phyloP scores from a whole-genome alignment of 129 eudicot species.

The Solidago caesia region DNA sequence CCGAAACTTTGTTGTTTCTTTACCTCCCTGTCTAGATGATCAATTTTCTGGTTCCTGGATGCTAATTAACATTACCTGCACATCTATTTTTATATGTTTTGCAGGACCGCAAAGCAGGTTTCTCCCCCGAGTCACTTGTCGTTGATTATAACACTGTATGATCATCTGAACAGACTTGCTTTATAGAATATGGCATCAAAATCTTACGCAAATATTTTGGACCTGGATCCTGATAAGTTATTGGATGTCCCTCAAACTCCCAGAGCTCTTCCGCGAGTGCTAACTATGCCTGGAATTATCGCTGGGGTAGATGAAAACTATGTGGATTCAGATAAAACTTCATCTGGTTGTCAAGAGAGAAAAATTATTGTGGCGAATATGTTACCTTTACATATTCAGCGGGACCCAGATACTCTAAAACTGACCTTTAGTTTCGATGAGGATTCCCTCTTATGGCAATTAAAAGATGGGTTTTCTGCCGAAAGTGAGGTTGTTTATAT shows the following conservation, averaged over 20 bases:
- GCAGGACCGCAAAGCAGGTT: slow-evolving; percentile 18
- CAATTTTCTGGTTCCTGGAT: background rate
- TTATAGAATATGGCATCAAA: slow-evolving; percentile 55
- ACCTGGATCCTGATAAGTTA: slow-evolving; percentile 59
- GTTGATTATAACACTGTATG: slow-evolving; percentile 22
- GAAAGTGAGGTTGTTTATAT: slow-evolving; percentile 68
- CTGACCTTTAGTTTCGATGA: slow-evolving; percentile 73
- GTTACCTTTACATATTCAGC: slow-evolving; percentile 70
- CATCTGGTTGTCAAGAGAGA: slow-evolving; percentile 48
- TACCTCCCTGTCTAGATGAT: background rate
- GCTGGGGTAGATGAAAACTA: slow-evolving; percentile 49
- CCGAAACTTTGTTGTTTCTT: background rate
- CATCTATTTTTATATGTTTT: slow-evolving; percentile 17
- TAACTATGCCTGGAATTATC: slow-evolving; percentile 76
- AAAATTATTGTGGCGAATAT: slow-evolving; percentile 80
- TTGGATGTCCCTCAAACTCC: slow-evolving; percentile 80
- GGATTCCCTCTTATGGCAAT: slow-evolving; percentile 64
- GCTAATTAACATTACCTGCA: background rate
- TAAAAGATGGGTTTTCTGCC: slow-evolving; percentile 67
- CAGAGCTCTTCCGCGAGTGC: slow-evolving; percentile 70
- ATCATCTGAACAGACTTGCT: slow-evolving; percentile 7
- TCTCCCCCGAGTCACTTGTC: slow-evolving; percentile 12
- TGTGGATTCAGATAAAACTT: slow-evolving; percentile 45
- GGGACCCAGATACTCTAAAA: slow-evolving; percentile 52
- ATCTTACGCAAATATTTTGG: slow-evolving; percentile 56